Evolutionary conservation across 148 eudicot species (phyloP).

Genomic region (Rhododendron ferrugineum): DNA sequence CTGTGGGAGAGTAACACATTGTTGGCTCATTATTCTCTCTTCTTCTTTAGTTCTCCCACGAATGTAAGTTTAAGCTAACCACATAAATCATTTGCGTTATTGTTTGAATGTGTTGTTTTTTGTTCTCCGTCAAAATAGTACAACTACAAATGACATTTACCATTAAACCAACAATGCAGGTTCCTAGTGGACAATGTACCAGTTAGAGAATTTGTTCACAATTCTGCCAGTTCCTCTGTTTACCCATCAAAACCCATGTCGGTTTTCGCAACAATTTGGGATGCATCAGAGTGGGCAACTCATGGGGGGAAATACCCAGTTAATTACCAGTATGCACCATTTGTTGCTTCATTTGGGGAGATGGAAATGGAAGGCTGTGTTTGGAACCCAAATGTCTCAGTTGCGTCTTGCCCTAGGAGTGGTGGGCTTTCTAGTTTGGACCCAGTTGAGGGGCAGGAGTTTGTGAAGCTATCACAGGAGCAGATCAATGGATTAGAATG

Average conservation of each 20-base stretch:
- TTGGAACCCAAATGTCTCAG: slow-evolving; percentile 17
- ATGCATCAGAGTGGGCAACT: slow-evolving; percentile 95
- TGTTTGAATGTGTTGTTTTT: neutral
- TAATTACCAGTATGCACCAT: slow-evolving; percentile 80
- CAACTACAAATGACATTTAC: neutral
- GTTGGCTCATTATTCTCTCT: neutral
- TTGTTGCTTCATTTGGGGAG: slow-evolving; percentile 47
- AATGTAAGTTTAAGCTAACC: neutral
- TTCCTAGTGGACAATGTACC: slow-evolving; percentile 91
- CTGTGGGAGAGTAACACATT: neutral
- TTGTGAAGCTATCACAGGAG: slow-evolving; percentile 53
- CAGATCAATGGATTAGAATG: slow-evolving; percentile 66
- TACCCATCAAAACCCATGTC: slow-evolving; percentile 95
- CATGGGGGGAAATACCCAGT: slow-evolving; percentile 93
- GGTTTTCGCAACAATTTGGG: slow-evolving; percentile 79
- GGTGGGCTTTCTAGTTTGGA: slow-evolving; percentile 55
- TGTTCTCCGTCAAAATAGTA: neutral
- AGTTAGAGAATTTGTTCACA: slow-evolving; percentile 60
- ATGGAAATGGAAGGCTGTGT: slow-evolving; percentile 71
- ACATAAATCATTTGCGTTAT: neutral
- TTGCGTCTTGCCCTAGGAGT: neutral
- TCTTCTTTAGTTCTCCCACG: neutral
- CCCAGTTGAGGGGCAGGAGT: slow-evolving; percentile 71
- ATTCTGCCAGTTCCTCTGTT: slow-evolving; percentile 36
- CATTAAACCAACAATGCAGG: slow-evolving; percentile 37